These are phyloP conservation scores for Castanea mollissima DNA, from an alignment of 306 rosid species.

Conservation along the genomic window DNA sequence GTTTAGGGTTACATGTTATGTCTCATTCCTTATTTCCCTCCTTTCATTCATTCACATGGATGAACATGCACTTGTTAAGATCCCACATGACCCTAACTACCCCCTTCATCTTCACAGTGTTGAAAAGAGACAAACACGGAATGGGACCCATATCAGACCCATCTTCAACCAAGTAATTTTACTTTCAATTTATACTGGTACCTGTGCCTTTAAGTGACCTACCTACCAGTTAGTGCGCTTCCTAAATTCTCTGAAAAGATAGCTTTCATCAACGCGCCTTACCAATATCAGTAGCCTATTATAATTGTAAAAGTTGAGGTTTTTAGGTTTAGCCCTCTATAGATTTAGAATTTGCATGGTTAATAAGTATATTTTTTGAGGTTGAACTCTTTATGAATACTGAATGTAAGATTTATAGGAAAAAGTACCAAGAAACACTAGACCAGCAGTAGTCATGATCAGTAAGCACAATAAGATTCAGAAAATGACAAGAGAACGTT, in stretches of 20 bases:
- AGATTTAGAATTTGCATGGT: neutral
- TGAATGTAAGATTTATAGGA: too few relatives aligned
- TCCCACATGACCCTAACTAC: conserved; percentile 35
- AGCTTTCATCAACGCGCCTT: neutral
- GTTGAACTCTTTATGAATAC: too few relatives aligned
- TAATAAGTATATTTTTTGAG: neutral
- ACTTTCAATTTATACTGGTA: neutral
- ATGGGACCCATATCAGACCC: conserved; percentile 19
- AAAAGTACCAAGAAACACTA: too few relatives aligned
- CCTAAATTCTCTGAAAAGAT: too few relatives aligned
- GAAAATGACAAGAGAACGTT: too few relatives aligned
- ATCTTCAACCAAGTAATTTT: too few relatives aligned
- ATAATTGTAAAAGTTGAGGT: neutral
- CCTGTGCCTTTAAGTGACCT: too few relatives aligned
- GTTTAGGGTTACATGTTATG: conserved; percentile 24
- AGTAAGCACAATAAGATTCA: too few relatives aligned
- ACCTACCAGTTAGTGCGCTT: too few relatives aligned
- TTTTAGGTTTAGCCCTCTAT: neutral
- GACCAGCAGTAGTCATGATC: too few relatives aligned
- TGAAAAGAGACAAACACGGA: conserved; percentile 14
- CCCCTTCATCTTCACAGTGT: conserved; percentile 6
- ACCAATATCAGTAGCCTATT: neutral
- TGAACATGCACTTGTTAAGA: conserved; percentile 26
- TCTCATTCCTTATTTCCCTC: conserved; percentile 9
- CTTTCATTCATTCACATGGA: conserved; percentile 34